Percentiles rank a stretch among this genome's conserved stretches.
Evolutionary conservation across 805 yeast species (phyloP).

Genomic region (Candida ortonii): DNA sequence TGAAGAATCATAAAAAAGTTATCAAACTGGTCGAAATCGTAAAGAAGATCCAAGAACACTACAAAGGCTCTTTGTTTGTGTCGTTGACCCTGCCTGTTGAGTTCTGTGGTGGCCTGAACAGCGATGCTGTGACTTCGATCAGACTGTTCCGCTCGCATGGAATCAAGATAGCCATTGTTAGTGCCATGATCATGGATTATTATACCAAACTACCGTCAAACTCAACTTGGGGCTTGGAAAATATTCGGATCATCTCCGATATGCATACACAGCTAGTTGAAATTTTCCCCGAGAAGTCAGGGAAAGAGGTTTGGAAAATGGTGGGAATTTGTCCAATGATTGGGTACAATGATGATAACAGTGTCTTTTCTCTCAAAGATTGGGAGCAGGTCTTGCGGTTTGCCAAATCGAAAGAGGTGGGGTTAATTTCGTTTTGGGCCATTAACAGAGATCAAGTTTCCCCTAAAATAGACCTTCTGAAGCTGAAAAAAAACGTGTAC

Average conservation of each 20-base stretch:
- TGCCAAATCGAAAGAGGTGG: conserved; percentile 19
- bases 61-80: conserved; percentile 12
- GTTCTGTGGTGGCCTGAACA: conserved; percentile 23
- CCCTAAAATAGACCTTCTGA: conserved; percentile 9
- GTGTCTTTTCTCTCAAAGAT: conserved; percentile 23
- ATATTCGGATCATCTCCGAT: conserved; percentile 22
- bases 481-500: conserved; percentile 17
- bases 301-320: conserved; percentile 20
- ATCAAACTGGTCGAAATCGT: conserved; percentile 17
- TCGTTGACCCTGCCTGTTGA: conserved; percentile 32
- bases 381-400: conserved; percentile 24
- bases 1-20: conserved; percentile 12
- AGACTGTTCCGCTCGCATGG: conserved; percentile 8
- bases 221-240: conserved; percentile 29
- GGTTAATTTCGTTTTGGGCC: conserved; percentile 32
- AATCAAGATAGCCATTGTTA: conserved; percentile 17
- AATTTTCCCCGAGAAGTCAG: conserved; percentile 5
- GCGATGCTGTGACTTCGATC: conserved; percentile 17
- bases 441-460: conserved; percentile 31
- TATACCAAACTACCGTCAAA: conserved; percentile 24
- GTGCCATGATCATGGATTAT: conserved; percentile 34
- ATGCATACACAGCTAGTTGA: conserved; percentile 17
- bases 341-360: conserved; percentile 31
- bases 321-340: conserved; percentile 36
- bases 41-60: conserved; percentile 8